phyloP scores from a whole-genome alignment of 192 early-diverging fungal species.

The Backusella macrospora region DNA sequence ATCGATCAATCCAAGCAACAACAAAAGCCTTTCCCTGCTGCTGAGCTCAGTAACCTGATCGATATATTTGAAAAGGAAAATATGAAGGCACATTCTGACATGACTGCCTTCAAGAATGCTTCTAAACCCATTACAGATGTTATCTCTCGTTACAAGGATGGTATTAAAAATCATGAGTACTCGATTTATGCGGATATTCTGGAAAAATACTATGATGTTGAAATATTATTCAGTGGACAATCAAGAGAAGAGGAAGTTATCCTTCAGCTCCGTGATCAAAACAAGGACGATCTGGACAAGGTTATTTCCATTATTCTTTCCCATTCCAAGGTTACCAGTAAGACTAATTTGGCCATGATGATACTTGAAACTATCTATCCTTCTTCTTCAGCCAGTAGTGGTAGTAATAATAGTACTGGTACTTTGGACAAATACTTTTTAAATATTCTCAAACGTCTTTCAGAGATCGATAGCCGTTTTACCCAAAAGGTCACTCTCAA shows the following conservation, averaged over 20 bases:
- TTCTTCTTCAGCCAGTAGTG: constrained; percentile 55
- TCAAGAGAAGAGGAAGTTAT: constrained; percentile 83
- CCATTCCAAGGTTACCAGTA: constrained; percentile 73
- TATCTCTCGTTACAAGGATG: constrained; percentile 69
- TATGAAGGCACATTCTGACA: constrained; percentile 61
- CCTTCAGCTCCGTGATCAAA: constrained; percentile 81
- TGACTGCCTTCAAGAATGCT: constrained; percentile 55
- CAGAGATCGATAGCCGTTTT: constrained; percentile 71
- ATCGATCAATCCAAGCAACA: constrained; percentile 44
- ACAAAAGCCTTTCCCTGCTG: constrained; percentile 68
- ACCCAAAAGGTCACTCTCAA: constrained; percentile 89
- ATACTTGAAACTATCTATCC: constrained; percentile 84
- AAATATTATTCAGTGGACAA: constrained; percentile 78
- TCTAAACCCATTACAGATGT: constrained; percentile 69
- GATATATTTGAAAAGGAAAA: constrained; percentile 49
- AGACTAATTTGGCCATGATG: constrained; percentile 74
- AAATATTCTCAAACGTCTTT: constrained; percentile 75
- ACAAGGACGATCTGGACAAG: constrained; percentile 77
- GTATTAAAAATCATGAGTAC: constrained; percentile 77
- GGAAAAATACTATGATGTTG: constrained; percentile 82
- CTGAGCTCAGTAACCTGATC: constrained; percentile 63
- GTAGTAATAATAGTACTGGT: constrained; percentile 17
- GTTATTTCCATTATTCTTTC: constrained; percentile 76
- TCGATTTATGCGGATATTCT: constrained; percentile 72
- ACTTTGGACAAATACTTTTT: constrained; percentile 72